Conservation (phyloP, 305 asterid species). For the Withania somnifera region DNA sequence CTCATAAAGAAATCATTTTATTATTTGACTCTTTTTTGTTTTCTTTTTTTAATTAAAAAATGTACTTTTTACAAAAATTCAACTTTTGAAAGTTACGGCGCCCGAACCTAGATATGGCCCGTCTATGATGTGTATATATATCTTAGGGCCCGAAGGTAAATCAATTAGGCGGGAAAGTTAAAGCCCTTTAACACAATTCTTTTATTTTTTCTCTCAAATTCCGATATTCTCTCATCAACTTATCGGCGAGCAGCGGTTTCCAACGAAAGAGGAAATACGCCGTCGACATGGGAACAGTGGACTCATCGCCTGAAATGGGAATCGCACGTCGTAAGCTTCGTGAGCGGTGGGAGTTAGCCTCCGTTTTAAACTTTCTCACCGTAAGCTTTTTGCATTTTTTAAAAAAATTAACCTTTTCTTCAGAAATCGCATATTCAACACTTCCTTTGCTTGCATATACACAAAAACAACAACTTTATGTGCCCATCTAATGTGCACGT, state of each 20-base stretch:
- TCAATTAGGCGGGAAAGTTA: slow-evolving; percentile 3
- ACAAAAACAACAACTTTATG: background rate
- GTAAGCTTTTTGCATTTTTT: slow-evolving; percentile 24
- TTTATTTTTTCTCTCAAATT: background rate
- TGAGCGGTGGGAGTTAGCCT: slow-evolving; percentile 82
- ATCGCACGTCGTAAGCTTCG: slow-evolving; percentile 46
- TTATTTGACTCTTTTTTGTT: too few relatives aligned
- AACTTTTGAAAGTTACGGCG: too few relatives aligned
- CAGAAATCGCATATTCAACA: background rate
- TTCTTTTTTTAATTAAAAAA: too few relatives aligned
- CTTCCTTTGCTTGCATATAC: background rate
- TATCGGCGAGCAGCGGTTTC: slow-evolving; percentile 5
- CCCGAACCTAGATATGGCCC: background rate
- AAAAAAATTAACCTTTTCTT: background rate
- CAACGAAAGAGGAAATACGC: slow-evolving; percentile 7
- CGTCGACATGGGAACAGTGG: slow-evolving; percentile 17
- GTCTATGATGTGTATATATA: too few relatives aligned
- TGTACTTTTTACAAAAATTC: too few relatives aligned
- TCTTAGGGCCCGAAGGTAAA: background rate
- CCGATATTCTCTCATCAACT: background rate
- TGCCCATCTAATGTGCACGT: background rate
- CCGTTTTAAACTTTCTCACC: slow-evolving; percentile 75
- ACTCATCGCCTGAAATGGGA: slow-evolving; percentile 25
- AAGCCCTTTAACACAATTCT: background rate
- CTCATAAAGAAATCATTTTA: too few relatives aligned